Evolutionary conservation across 345 rosid genomes (phyloP).

Genomic region (Eucalyptus cloeziana): DNA sequence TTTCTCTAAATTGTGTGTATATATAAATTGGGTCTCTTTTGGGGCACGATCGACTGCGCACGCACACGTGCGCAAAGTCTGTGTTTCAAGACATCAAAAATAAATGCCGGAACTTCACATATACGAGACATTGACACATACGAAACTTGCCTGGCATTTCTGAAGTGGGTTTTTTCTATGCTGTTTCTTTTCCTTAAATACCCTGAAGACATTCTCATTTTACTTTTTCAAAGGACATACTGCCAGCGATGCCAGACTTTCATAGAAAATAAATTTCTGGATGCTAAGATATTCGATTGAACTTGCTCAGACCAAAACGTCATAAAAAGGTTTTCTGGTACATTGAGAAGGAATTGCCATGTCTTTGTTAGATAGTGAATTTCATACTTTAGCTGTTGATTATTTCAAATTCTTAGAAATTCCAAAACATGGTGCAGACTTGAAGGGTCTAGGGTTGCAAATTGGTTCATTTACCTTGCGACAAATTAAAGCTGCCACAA

Average conservation of each 20-base stretch:
- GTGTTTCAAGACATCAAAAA: neutral
- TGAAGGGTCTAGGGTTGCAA: neutral
- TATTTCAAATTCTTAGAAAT: neutral
- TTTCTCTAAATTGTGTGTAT: neutral
- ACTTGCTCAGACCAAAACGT: neutral
- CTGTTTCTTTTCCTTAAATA: neutral
- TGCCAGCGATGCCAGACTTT: neutral
- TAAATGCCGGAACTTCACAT: no score
- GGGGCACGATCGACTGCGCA: neutral
- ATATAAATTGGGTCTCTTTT: neutral
- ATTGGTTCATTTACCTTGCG: constrained; percentile 4
- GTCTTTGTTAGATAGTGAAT: neutral
- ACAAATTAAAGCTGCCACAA: constrained; percentile 6
- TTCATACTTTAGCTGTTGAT: neutral
- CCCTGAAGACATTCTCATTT: neutral
- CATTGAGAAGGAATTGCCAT: neutral
- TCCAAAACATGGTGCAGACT: neutral
- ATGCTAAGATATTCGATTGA: neutral
- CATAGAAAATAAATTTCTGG: neutral
- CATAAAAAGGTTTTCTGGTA: neutral
- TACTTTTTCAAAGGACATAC: no score
- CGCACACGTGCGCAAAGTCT: rapidly evolving
- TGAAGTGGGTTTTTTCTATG: neutral
- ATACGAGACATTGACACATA: neutral
- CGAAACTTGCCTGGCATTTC: neutral